These are phyloP conservation scores for Imleria badia DNA, from an alignment of 768 basidiomycete species.

Conservation along the genomic window DNA sequence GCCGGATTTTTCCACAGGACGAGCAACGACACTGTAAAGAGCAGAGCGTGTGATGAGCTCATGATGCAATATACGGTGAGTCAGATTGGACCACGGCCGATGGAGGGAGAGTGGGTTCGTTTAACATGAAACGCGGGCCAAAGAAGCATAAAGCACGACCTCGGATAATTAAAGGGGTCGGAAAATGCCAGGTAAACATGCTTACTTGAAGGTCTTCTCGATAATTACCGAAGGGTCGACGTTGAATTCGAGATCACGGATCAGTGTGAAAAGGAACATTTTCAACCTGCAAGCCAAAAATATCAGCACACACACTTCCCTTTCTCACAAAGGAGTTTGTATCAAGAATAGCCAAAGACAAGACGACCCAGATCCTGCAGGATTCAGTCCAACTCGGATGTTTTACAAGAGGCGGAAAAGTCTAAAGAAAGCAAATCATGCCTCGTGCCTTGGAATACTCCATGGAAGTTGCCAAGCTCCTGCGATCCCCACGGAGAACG, in stretches of 20 bases:
- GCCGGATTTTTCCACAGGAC: constrained; percentile 56
- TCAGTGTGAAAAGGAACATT: constrained; percentile 55
- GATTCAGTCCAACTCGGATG: not conserved
- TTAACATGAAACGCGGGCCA: constrained; percentile 19
- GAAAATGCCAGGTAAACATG: constrained; percentile 15
- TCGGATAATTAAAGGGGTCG: constrained; percentile 24
- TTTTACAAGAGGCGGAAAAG: constrained; percentile 11
- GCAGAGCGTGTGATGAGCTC: constrained; percentile 16
- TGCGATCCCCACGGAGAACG: constrained; percentile 8
- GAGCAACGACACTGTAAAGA: constrained; percentile 47
- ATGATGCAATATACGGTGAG: not conserved
- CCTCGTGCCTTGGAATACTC: constrained; percentile 7
- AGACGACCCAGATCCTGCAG: not conserved
- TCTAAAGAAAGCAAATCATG: constrained; percentile 24
- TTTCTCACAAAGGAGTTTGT: not conserved
- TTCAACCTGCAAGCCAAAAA: constrained; percentile 50
- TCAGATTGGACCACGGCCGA: constrained; percentile 9
- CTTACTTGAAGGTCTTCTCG: constrained; percentile 66
- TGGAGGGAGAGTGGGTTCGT: constrained; percentile 4
- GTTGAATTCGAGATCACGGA: constrained; percentile 56
- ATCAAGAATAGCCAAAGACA: constrained; percentile 6
- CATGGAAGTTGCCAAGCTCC: constrained; percentile 9
- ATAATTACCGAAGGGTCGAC: constrained; percentile 52
- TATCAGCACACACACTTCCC: constrained; percentile 11
- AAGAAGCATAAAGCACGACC: constrained; percentile 12